Evolutionary conservation across 1,139 yeast genomes (phyloP).

Genomic region (Yamadazyma diospyri): DNA sequence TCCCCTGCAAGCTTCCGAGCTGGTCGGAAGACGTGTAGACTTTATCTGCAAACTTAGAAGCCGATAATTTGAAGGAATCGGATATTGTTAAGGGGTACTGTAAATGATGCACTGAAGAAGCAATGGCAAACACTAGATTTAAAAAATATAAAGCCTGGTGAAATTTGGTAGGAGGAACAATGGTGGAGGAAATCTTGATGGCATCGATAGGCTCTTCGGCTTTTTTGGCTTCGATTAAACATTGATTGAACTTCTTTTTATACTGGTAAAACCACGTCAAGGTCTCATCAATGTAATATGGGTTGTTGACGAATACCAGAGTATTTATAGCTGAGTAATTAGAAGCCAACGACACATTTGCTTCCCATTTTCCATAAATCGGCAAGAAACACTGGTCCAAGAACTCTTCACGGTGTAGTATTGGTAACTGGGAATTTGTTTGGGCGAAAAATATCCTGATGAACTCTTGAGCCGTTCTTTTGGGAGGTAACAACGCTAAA

Average conservation of each 20-base stretch:
- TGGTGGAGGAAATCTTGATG: slow-evolving; percentile 29
- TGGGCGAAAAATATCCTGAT: slow-evolving; percentile 71
- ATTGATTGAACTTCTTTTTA: slow-evolving; percentile 26
- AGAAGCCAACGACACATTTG: slow-evolving; percentile 55
- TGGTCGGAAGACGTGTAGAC: slow-evolving; percentile 59
- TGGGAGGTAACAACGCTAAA: slow-evolving; percentile 64
- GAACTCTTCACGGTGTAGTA: slow-evolving; percentile 77
- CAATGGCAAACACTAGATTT: slow-evolving; percentile 75
- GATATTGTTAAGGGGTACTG: slow-evolving; percentile 66
- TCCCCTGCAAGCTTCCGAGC: slow-evolving; percentile 70
- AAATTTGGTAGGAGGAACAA: slow-evolving; percentile 44
- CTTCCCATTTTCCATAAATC: slow-evolving; percentile 65
- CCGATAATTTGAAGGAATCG: slow-evolving; percentile 71
- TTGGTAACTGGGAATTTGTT: slow-evolving; percentile 77
- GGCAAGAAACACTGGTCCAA: slow-evolving; percentile 66
- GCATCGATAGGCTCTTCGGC: slow-evolving; percentile 21
- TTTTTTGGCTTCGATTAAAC: slow-evolving; percentile 12
- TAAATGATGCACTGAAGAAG: slow-evolving; percentile 70
- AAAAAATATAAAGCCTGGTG: slow-evolving; percentile 54
- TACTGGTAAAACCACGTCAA: slow-evolving; percentile 47
- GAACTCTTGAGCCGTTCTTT: slow-evolving; percentile 63
- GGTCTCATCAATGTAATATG: slow-evolving; percentile 19
- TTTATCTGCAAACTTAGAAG: slow-evolving; percentile 56
- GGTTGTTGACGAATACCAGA: slow-evolving; percentile 10
- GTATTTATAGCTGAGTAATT: slow-evolving; percentile 51